Evolutionary conservation across 345 rosid species (phyloP).

Genomic region (Camelina sativa): DNA sequence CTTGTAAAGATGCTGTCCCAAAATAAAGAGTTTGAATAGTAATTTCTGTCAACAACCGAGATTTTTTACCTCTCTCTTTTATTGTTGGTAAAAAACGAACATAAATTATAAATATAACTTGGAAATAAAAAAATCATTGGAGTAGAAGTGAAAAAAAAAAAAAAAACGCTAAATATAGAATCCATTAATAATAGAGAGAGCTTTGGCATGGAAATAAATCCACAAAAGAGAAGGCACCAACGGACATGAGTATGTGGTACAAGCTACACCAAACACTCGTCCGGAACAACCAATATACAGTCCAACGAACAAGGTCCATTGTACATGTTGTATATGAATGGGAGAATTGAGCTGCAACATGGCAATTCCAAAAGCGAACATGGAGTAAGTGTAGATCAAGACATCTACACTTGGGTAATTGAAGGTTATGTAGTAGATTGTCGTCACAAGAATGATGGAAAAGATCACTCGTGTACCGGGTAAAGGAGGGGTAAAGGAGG

Average conservation of each 20-base stretch:
- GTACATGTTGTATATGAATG: not conserved
- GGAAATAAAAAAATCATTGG: too few relatives aligned
- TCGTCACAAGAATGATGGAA: too few relatives aligned
- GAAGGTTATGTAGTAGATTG: not conserved
- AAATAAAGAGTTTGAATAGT: slow-evolving; percentile 12
- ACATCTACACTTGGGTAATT: not conserved
- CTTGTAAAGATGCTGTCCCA: not conserved
- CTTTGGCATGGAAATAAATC: not conserved
- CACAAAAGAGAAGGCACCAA: not conserved
- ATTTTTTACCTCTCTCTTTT: not conserved
- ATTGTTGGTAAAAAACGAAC: not conserved
- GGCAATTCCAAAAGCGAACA: not conserved
- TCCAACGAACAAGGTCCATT: not conserved
- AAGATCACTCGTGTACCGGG: not conserved
- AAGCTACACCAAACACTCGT: not conserved
- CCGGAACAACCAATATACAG: not conserved
- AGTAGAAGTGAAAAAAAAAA: too few relatives aligned
- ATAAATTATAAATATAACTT: not conserved
- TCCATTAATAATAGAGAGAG: too few relatives aligned
- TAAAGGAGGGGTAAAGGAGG: slow-evolving; percentile 15
- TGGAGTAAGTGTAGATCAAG: slow-evolving; percentile 6
- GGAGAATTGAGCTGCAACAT: not conserved
- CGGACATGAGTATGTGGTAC: too few relatives aligned
- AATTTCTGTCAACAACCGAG: slow-evolving; percentile 7
- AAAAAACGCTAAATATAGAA: not conserved